Percentiles rank a stretch among this genome's conserved stretches.
phyloP scores from a whole-genome alignment of 495 filamentous ascomycete genomes.

The Xylaria palmicola region DNA sequence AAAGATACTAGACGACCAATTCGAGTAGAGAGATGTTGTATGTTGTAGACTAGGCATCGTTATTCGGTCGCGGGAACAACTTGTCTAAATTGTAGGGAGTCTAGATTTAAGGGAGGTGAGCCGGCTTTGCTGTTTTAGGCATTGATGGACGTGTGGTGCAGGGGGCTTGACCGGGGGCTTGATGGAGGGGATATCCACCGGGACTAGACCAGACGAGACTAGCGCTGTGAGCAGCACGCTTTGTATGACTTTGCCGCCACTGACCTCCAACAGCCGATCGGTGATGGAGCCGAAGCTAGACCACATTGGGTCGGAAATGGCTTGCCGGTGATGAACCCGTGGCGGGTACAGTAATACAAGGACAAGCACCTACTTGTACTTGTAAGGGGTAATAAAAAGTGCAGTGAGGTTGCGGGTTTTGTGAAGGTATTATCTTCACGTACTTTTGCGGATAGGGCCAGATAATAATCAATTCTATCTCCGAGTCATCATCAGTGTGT shows the following conservation, averaged over 20 bases:
- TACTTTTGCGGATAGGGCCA: no score
- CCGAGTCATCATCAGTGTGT: no score
- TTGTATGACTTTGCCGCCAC: neutral
- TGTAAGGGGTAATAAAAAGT: no score
- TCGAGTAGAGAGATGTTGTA: neutral
- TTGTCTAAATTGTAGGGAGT: neutral
- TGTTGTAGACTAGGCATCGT: neutral
- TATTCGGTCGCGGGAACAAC: conserved; percentile 1
- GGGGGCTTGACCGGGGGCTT: neutral
- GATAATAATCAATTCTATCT: no score
- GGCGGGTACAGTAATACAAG: no score
- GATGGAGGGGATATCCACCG: neutral
- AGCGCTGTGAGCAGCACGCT: neutral
- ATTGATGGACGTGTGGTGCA: neutral
- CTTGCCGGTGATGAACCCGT: no score
- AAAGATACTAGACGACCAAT: neutral
- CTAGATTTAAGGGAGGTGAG: conserved; percentile 12
- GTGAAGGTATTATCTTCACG: no score
- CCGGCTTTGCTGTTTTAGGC: neutral
- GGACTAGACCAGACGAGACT: neutral
- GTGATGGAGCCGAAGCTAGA: no score
- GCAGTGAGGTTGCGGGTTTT: no score
- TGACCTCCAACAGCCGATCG: no score
- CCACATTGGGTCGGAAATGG: no score
- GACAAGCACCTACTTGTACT: no score